These are phyloP conservation scores for Tilletiopsis washingtonensis DNA, from an alignment of 1,284 basidiomycete species.

Conservation along the genomic window DNA sequence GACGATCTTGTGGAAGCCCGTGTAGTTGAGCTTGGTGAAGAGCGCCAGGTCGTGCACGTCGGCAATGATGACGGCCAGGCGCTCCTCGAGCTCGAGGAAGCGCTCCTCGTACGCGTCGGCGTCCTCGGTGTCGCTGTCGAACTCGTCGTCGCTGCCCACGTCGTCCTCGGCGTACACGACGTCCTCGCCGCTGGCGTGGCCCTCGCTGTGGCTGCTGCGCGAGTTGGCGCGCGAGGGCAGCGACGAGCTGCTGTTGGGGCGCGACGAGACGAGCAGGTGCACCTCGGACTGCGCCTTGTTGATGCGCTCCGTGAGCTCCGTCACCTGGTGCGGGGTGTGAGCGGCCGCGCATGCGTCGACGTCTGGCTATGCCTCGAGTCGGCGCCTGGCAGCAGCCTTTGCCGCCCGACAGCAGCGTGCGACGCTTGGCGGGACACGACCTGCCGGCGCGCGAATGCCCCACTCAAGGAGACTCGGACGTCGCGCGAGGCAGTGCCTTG, in stretches of 20 bases:
- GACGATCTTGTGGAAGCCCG: conserved; percentile 96
- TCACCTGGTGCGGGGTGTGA: conserved; percentile 13
- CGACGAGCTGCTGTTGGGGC: conserved; percentile 26
- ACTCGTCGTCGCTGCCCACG: conserved; percentile 53
- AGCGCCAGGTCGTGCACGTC: conserved; percentile 96
- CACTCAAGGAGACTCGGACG: too few relatives aligned
- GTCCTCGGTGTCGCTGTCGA: conserved; percentile 59
- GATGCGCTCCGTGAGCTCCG: conserved; percentile 43
- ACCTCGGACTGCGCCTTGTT: conserved; percentile 45
- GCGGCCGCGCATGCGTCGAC: too few relatives aligned
- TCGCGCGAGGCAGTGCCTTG: too few relatives aligned
- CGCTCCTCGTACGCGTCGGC: conserved; percentile 73
- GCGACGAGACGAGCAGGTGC: conserved; percentile 39
- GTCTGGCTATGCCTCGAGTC: too few relatives aligned
- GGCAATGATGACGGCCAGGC: conserved; percentile 89
- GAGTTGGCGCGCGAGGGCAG: conserved; percentile 18
- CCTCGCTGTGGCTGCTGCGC: conserved; percentile 9
- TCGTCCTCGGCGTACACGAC: conserved; percentile 49
- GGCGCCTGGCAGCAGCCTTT: too few relatives aligned
- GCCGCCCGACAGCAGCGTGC: too few relatives aligned
- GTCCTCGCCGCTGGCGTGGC: conserved; percentile 52
- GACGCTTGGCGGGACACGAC: too few relatives aligned
- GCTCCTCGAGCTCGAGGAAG: conserved; percentile 84
- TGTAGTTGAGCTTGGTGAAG: conserved; percentile 81
- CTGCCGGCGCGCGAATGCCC: too few relatives aligned